Evolutionary conservation across 495 filamentous ascomycete species (phyloP).

Genomic region (Aspergillus taichungensis): DNA sequence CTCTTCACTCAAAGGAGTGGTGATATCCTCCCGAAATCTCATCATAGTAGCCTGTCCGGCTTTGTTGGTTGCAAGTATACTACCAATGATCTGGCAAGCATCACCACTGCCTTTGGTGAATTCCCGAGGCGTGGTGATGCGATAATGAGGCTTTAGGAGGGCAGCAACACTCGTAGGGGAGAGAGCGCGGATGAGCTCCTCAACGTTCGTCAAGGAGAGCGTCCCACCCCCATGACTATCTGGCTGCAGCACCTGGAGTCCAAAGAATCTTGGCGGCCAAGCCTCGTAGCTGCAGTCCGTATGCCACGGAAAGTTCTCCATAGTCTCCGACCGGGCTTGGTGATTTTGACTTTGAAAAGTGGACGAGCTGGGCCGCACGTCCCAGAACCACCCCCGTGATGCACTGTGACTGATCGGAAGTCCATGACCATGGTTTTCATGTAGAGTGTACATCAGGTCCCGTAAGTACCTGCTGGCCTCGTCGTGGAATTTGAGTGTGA

Average conservation of each 20-base stretch:
- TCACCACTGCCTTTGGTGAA: constrained; percentile 18
- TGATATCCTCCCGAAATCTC: constrained; percentile 27
- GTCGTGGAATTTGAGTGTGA: constrained; percentile 18
- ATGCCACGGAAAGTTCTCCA: constrained; percentile 31
- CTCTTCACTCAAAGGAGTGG: constrained; percentile 6
- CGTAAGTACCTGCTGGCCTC: constrained; percentile 19
- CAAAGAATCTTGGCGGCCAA: constrained; percentile 28
- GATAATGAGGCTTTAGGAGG: constrained; percentile 15
- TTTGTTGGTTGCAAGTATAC: constrained; percentile 3
- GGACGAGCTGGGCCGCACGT: constrained; percentile 15
- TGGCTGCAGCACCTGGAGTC: constrained; percentile 28
- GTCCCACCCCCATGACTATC: constrained; percentile 31
- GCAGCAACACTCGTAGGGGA: constrained; percentile 7
- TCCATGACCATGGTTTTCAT: constrained; percentile 21
- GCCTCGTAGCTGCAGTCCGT: constrained; percentile 35
- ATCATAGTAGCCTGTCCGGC: constrained; percentile 4
- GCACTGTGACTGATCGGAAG: constrained; percentile 27
- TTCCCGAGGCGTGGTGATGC: constrained; percentile 25
- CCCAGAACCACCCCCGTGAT: constrained; percentile 28
- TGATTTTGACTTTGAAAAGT: constrained; percentile 8
- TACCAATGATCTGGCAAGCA: constrained; percentile 15
- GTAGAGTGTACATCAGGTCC: constrained; percentile 18
- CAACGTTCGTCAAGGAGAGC: constrained; percentile 21
- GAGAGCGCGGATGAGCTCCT: constrained; percentile 13
- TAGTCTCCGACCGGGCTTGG: constrained; percentile 30